These are phyloP conservation scores for Ormosia semicastrata DNA, from an alignment of 306 rosid genomes.

Conservation along the genomic window DNA sequence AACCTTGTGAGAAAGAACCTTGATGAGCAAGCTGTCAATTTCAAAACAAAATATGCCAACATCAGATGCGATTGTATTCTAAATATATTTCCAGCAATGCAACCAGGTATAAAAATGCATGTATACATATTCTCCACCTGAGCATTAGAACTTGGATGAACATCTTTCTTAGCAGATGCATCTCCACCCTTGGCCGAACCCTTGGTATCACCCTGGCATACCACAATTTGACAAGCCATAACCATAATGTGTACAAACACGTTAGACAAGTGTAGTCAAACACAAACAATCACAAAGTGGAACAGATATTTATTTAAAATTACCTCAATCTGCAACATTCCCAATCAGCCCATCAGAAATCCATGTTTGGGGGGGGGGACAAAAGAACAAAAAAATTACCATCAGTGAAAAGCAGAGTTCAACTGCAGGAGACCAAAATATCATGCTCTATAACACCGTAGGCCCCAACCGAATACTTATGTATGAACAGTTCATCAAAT, in stretches of 20 bases:
- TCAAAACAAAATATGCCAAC: conserved; percentile 17
- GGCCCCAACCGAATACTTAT: neutral
- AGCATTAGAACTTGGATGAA: conserved; percentile 49
- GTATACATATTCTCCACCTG: conserved; percentile 49
- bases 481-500: neutral
- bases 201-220: conserved; percentile 79
- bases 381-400: neutral
- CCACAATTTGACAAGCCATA: conserved; percentile 18
- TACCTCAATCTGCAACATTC: conserved; percentile 78
- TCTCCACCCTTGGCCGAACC: conserved; percentile 83
- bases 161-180: conserved; percentile 60
- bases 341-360: conserved; percentile 27
- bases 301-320: conserved; percentile 13
- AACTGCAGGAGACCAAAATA: neutral
- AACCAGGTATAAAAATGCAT: neutral
- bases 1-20: conserved; percentile 72
- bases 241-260: neutral
- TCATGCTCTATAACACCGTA: neutral
- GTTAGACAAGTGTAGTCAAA: neutral
- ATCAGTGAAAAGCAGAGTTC: conserved; percentile 26
- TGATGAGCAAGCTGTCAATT: conserved; percentile 56
- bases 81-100: neutral
- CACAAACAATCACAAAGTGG: neutral
- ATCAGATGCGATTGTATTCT: conserved; percentile 21
- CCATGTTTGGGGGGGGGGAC: neutral